A percentile compares a stretch with the other conserved stretches of the same genome.
Evolutionary conservation across 192 early-diverging fungal genomes (phyloP).

Genomic region (Phycomyces blakesleeanus): DNA sequence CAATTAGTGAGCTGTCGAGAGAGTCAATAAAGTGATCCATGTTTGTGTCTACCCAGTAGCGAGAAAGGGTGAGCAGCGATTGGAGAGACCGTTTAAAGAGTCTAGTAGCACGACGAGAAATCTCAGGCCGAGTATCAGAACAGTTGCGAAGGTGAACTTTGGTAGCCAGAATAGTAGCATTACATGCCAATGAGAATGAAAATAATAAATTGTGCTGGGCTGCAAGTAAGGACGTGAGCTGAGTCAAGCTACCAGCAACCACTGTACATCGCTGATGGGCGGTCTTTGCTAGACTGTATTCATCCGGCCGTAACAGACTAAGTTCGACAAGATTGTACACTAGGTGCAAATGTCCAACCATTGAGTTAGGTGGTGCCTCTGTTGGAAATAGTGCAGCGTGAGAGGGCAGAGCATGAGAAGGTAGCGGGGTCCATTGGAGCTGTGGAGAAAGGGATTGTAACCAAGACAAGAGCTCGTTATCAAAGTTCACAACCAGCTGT

Average conservation of each 20-base stretch:
- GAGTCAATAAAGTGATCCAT: neutral
- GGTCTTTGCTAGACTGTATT: neutral
- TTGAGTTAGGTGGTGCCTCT: slow-evolving; percentile 18
- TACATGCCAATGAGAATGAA: neutral
- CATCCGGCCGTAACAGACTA: slow-evolving; percentile 12
- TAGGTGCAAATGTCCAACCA: slow-evolving; percentile 31
- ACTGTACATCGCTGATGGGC: slow-evolving; percentile 5
- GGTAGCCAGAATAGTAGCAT: neutral
- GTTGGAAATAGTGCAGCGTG: neutral
- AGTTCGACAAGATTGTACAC: slow-evolving; percentile 23
- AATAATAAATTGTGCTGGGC: neutral
- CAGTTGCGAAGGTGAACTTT: slow-evolving; percentile 2
- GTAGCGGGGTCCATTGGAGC: slow-evolving; percentile 23
- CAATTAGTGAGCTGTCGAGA: slow-evolving; percentile 2
- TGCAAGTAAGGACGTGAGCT: neutral
- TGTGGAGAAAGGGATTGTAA: slow-evolving; percentile 18
- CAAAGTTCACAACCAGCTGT: slow-evolving; percentile 20
- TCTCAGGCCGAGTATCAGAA: neutral
- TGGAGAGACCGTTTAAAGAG: neutral
- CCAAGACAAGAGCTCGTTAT: slow-evolving; percentile 25
- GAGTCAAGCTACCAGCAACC: slow-evolving; percentile 13
- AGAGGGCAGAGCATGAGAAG: neutral
- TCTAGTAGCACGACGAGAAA: neutral
- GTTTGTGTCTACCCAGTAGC: neutral
- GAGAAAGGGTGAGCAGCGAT: neutral